phyloP scores from a whole-genome alignment of 805 yeast species.

The Saturnispora sekii region DNA sequence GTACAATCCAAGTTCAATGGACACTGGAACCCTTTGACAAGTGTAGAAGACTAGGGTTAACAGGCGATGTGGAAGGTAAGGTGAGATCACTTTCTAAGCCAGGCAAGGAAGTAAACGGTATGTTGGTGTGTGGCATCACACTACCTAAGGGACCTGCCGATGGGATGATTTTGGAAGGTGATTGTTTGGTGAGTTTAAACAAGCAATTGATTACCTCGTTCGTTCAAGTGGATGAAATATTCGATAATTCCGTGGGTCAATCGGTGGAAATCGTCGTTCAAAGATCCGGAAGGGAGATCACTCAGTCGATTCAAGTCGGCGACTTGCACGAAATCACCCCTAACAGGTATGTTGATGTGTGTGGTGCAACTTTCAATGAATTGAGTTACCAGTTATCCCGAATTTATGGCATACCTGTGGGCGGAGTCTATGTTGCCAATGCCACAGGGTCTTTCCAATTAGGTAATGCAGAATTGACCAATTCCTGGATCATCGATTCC shows the following conservation, averaged over 20 bases:
- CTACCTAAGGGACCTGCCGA: constrained; percentile 83
- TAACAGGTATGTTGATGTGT: constrained; percentile 65
- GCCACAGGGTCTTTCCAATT: constrained; percentile 70
- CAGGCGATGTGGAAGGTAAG: constrained; percentile 58
- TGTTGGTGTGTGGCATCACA: constrained; percentile 73
- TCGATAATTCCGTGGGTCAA: constrained; percentile 62
- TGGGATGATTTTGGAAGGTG: constrained; percentile 70
- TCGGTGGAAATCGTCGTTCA: constrained; percentile 49
- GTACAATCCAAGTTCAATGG: constrained; percentile 92
- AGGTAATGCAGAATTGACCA: constrained; percentile 40
- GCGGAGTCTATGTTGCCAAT: constrained; percentile 72
- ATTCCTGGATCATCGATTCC: constrained; percentile 76
- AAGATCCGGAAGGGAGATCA: constrained; percentile 60
- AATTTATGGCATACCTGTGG: constrained; percentile 70
- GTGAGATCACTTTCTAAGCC: constrained; percentile 40
- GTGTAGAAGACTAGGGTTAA: constrained; percentile 78
- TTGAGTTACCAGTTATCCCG: constrained; percentile 86
- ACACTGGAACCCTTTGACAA: constrained; percentile 78
- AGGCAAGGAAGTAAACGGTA: constrained; percentile 70
- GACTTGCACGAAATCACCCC: constrained; percentile 82
- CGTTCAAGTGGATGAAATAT: constrained; percentile 70
- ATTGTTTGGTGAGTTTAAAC: constrained; percentile 66
- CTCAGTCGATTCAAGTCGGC: constrained; percentile 46
- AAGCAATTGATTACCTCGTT: constrained; percentile 57
- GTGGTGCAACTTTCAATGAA: constrained; percentile 81